phyloP scores from a whole-genome alignment of 2,329 filamentous ascomycete genomes.

The Exophiala oligosperma region DNA sequence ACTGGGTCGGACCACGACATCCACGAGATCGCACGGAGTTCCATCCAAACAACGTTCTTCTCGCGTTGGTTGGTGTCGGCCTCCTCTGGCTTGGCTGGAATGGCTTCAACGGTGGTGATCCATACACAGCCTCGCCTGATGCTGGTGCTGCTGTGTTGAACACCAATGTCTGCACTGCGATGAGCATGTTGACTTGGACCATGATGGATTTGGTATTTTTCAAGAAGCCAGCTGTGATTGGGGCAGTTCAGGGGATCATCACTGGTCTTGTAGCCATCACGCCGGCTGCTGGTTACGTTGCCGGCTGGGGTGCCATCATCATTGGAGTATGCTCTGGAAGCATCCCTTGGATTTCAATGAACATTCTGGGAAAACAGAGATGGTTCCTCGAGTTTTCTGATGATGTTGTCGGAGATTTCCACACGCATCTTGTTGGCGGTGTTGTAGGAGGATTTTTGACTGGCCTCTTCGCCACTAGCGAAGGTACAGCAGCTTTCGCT shows the following conservation, averaged over 20 bases:
- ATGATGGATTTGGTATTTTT: constrained; percentile 48
- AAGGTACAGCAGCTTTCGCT: constrained; percentile 50
- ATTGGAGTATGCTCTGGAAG: constrained; percentile 47
- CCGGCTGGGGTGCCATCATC: constrained; percentile 53
- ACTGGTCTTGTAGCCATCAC: constrained; percentile 55
- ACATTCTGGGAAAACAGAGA: constrained; percentile 45
- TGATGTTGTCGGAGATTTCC: constrained; percentile 53
- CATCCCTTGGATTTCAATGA: constrained; percentile 53
- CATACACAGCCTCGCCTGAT: constrained; percentile 52
- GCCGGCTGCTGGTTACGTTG: constrained; percentile 52
- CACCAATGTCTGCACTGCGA: constrained; percentile 52
- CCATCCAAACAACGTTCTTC: constrained; percentile 50
- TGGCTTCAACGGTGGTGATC: constrained; percentile 55
- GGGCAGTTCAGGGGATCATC: constrained; percentile 54
- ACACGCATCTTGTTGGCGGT: constrained; percentile 52
- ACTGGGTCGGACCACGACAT: constrained; percentile 50
- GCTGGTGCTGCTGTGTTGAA: constrained; percentile 54
- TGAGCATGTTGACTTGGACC: constrained; percentile 50
- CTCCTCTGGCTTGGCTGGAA: constrained; percentile 57
- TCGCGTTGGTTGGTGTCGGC: constrained; percentile 49
- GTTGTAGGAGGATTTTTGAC: constrained; percentile 59
- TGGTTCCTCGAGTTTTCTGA: constrained; percentile 62
- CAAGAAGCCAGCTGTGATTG: constrained; percentile 52
- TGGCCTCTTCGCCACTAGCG: constrained; percentile 64
- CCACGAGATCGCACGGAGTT: constrained; percentile 46